Conservation (phyloP, 768 basidiomycete genomes). For the Cytidiella melzeri region DNA sequence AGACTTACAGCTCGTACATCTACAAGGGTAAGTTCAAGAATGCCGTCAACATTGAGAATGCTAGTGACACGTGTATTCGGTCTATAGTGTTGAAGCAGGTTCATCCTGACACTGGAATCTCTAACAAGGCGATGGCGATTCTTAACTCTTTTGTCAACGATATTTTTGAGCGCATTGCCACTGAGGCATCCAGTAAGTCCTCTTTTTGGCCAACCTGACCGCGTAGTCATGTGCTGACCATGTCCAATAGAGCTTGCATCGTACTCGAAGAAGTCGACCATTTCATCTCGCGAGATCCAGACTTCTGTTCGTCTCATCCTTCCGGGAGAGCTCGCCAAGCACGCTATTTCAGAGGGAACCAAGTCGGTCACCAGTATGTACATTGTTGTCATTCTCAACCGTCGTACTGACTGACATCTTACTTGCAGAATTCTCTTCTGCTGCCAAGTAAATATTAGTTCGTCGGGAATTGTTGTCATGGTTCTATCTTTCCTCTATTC, state of each 20-base stretch:
- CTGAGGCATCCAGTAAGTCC: constrained; percentile 62
- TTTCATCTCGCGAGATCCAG: constrained; percentile 89
- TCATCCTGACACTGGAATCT: constrained; percentile 91
- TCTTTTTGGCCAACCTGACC: too few species aligned
- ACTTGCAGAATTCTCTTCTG: constrained; percentile 45
- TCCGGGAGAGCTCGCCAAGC: constrained; percentile 82
- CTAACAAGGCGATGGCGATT: constrained; percentile 84
- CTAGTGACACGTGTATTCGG: background rate
- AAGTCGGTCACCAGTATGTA: constrained; percentile 63
- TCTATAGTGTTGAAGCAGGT: constrained; percentile 78
- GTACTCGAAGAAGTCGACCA: constrained; percentile 87
- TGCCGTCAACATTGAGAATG: background rate
- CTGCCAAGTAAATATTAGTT: constrained; percentile 18
- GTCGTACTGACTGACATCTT: constrained; percentile 7
- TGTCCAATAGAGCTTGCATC: constrained; percentile 59
- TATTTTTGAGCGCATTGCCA: constrained; percentile 77
- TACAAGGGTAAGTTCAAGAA: constrained; percentile 53
- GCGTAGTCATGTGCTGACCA: constrained; percentile 7
- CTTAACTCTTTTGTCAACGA: constrained; percentile 82
- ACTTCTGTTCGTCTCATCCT: constrained; percentile 79
- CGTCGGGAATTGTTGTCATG: constrained; percentile 2
- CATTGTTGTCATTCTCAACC: background rate
- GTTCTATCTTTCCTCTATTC: constrained; percentile 5
- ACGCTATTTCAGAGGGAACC: constrained; percentile 83
- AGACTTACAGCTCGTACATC: constrained; percentile 83